These are phyloP conservation scores for Bauhinia variegata DNA, from an alignment of 306 rosid species.

Conservation along the genomic window DNA sequence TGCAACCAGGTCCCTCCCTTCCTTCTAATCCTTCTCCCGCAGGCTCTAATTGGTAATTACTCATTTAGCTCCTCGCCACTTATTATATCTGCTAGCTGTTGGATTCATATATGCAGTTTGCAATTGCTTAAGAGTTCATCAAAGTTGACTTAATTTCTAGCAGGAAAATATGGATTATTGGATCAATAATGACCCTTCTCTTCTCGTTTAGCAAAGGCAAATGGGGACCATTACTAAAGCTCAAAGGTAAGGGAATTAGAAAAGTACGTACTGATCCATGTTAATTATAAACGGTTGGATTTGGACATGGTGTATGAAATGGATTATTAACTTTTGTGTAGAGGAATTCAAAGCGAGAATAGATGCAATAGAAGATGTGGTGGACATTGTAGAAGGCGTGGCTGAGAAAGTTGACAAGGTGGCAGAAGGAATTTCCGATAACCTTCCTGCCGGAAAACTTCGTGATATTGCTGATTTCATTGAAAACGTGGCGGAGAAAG, in stretches of 20 bases:
- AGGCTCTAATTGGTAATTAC: constrained; percentile 48
- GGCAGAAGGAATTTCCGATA: not conserved
- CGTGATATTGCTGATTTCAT: not conserved
- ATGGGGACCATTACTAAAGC: constrained; percentile 57
- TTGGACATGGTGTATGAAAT: not conserved
- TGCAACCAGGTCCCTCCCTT: constrained; percentile 35
- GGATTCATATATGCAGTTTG: not conserved
- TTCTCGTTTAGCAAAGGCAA: constrained; percentile 54
- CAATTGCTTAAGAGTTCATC: not conserved
- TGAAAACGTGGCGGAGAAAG: not conserved
- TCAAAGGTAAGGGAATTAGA: constrained; percentile 47
- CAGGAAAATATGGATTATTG: constrained; percentile 67
- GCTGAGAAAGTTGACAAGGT: constrained; percentile 24
- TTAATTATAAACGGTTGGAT: too few species aligned
- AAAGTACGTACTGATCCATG: too few species aligned
- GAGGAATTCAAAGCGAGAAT: not conserved
- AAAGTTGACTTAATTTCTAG: not conserved
- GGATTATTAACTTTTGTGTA: not conserved
- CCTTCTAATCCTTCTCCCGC: constrained; percentile 39
- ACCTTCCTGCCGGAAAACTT: not conserved
- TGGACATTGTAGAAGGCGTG: constrained; percentile 19
- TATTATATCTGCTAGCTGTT: too few species aligned
- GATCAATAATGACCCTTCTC: constrained; percentile 48
- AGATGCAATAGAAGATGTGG: constrained; percentile 5
- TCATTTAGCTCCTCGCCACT: not conserved